These are phyloP conservation scores for Vigna radiata DNA, from an alignment of 306 rosid genomes.

Conservation along the genomic window DNA sequence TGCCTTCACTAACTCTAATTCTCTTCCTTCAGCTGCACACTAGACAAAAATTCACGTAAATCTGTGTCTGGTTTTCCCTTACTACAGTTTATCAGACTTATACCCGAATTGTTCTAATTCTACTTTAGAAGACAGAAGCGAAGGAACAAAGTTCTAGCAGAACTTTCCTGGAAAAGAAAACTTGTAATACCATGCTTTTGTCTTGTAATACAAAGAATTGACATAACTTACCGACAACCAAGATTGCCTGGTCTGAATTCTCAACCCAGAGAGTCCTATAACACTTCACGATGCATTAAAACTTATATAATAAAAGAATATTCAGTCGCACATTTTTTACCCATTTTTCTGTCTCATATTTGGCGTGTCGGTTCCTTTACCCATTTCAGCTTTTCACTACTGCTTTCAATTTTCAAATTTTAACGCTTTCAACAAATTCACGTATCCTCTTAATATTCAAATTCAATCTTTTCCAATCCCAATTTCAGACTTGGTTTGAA, in stretches of 20 bases:
- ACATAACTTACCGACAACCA: background rate
- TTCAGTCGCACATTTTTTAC: background rate
- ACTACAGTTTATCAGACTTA: too few species aligned
- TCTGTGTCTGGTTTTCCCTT: too few species aligned
- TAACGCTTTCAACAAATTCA: background rate
- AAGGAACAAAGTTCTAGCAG: background rate
- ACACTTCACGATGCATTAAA: background rate
- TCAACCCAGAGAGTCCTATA: background rate
- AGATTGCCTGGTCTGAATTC: too few species aligned
- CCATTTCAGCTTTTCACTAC: background rate
- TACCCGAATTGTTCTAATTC: background rate
- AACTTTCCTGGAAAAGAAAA: conserved; percentile 3
- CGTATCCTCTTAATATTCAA: conserved; percentile 8
- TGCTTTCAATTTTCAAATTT: background rate
- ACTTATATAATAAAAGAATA: background rate
- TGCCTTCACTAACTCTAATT: too few species aligned
- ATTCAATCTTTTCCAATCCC: conserved; percentile 7
- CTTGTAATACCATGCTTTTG: background rate
- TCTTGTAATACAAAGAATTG: background rate
- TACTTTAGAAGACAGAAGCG: background rate
- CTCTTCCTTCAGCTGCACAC: too few species aligned
- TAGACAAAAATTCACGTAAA: too few species aligned
- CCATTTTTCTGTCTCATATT: background rate
- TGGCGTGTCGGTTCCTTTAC: background rate
- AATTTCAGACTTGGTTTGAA: background rate